Evolutionary conservation across 2,329 filamentous ascomycete species (phyloP).

Genomic region (Onygena corvina): DNA sequence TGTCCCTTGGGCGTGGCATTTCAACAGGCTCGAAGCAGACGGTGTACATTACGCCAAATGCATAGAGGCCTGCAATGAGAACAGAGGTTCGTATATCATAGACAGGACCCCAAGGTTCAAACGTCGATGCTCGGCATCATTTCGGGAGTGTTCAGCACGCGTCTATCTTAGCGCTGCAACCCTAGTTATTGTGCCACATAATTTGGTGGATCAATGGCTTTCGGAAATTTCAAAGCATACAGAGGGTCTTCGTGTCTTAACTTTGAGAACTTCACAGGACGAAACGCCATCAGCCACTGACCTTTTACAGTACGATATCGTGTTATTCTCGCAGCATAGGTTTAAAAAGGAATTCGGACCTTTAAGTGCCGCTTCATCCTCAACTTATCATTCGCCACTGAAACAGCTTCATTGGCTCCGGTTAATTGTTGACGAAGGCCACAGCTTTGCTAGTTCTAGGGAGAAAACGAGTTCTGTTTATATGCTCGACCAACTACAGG

Average conservation of each 20-base stretch:
- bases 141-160: constrained; percentile 6
- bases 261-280: constrained; percentile 44
- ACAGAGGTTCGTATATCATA: constrained; percentile 49
- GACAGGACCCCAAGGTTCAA: constrained; percentile 32
- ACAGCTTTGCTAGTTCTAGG: constrained; percentile 60
- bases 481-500: constrained; percentile 41
- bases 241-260: constrained; percentile 50
- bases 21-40: constrained; percentile 41
- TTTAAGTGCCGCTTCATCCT: constrained; percentile 27
- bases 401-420: constrained; percentile 69
- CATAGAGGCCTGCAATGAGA: constrained; percentile 44
- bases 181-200: constrained; percentile 68
- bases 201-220: constrained; percentile 73
- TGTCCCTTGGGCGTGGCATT: constrained; percentile 57
- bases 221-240: constrained; percentile 72
- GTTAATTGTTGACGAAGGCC: constrained; percentile 85
- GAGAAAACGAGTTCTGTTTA: constrained; percentile 47
- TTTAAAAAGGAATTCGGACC: constrained; percentile 54
- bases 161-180: constrained; percentile 42
- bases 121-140: constrained; percentile 33
- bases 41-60: constrained; percentile 46
- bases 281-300: constrained; percentile 46
- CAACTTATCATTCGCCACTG: constrained; percentile 49
- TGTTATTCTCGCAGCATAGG: constrained; percentile 62
- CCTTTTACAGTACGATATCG: constrained; percentile 57